Evolutionary conservation across 768 basidiomycete genomes (phyloP).

Genomic region (Dentipellis sp.): DNA sequence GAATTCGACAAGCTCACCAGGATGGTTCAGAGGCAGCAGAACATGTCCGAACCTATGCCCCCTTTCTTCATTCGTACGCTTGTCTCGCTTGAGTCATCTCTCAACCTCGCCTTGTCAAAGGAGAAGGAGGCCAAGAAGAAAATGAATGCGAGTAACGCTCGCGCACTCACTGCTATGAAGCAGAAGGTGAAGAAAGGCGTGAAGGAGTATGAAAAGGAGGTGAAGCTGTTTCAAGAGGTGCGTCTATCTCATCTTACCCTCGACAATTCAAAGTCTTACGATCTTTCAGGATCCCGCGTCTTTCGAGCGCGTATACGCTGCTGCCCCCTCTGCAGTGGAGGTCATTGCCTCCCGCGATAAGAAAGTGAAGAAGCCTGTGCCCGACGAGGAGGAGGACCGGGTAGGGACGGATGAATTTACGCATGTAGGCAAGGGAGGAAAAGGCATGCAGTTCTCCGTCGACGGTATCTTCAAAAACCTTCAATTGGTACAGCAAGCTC

Average conservation of each 20-base stretch:
- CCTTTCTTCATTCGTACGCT: conserved; percentile 77
- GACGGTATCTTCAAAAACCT: conserved; percentile 90
- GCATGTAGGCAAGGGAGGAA: conserved; percentile 88
- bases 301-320: conserved; percentile 69
- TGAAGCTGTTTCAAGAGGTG: conserved; percentile 75
- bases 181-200: conserved; percentile 89
- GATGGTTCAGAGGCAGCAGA: conserved; percentile 82
- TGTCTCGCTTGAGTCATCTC: conserved; percentile 61
- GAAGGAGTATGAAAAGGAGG: conserved; percentile 81
- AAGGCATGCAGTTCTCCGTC: conserved; percentile 68
- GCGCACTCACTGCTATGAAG: conserved; percentile 94
- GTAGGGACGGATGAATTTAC: conserved; percentile 62
- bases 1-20: conserved; percentile 95
- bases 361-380: conserved; percentile 27
- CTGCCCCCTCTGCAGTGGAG: conserved; percentile 32
- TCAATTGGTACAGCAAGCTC: conserved; percentile 83
- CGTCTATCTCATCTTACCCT: conserved; percentile 13
- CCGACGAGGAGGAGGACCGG: conserved; percentile 32
- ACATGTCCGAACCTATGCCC: conserved; percentile 78
- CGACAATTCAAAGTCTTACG: background rate
- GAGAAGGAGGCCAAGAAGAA: conserved; percentile 95
- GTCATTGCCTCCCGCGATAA: conserved; percentile 26
- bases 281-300: conserved; percentile 70
- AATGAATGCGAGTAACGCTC: conserved; percentile 90
- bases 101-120: conserved; percentile 65